Conservation (phyloP, 2,329 filamentous ascomycete genomes). For the Penicillium vulpinum region DNA sequence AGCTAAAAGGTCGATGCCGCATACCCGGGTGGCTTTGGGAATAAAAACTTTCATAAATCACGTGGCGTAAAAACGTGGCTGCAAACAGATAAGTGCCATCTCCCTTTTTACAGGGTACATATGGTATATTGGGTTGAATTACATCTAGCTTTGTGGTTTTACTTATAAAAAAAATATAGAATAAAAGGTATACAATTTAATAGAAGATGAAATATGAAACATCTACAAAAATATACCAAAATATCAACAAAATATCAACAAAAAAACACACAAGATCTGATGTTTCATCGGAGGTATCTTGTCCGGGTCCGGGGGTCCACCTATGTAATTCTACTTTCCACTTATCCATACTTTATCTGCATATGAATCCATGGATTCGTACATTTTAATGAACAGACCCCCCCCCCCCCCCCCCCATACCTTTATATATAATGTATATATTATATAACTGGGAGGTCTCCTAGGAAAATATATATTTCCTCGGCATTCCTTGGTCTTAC, state of each 20-base stretch:
- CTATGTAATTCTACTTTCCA: background rate
- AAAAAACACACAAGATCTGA: background rate
- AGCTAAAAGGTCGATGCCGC: constrained; percentile 16
- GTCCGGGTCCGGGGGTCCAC: background rate
- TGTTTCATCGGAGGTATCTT: background rate
- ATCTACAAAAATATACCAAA: too few relatives aligned
- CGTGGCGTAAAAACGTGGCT: constrained; percentile 11
- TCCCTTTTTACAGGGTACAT: too few relatives aligned
- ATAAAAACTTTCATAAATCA: constrained; percentile 12
- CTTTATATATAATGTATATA: background rate
- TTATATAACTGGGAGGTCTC: background rate
- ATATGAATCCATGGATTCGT: too few relatives aligned
- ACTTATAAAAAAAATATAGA: too few relatives aligned
- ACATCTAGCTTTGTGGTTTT: too few relatives aligned
- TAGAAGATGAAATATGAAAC: too few relatives aligned
- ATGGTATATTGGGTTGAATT: too few relatives aligned
- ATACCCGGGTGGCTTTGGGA: constrained; percentile 19
- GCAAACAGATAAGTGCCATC: background rate
- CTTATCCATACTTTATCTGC: background rate
- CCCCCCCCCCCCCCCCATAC: too few relatives aligned
- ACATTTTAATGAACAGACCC: too few relatives aligned
- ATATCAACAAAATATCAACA: background rate
- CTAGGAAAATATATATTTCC: too few relatives aligned
- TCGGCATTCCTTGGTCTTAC: background rate
- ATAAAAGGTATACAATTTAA: too few relatives aligned